Evolutionary conservation across 495 filamentous ascomycete species (phyloP).

Genomic region (Penicillium bovifimosum): DNA sequence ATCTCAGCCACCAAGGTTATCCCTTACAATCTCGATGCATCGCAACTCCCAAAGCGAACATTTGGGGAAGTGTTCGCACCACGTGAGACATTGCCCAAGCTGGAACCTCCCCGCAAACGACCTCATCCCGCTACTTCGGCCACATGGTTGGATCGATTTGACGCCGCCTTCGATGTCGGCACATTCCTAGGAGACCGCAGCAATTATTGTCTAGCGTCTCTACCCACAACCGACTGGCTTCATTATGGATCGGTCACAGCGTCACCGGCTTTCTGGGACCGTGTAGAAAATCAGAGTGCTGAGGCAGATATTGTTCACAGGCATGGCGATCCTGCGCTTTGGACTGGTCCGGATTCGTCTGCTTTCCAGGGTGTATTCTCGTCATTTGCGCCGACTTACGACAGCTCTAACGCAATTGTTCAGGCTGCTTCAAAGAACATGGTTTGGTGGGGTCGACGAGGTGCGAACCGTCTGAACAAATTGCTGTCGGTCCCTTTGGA

Average conservation of each 20-base stretch:
- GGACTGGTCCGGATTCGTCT: constrained; percentile 40
- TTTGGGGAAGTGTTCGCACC: constrained; percentile 78
- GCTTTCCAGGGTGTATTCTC: constrained; percentile 80
- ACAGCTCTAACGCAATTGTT: constrained; percentile 70
- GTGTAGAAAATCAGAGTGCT: constrained; percentile 32
- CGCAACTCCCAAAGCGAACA: constrained; percentile 49
- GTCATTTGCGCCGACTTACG: constrained; percentile 77
- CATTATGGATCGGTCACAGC: constrained; percentile 42
- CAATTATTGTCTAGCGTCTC: constrained; percentile 36
- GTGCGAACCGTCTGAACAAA: constrained; percentile 53
- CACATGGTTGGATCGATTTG: constrained; percentile 41
- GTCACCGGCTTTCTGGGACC: constrained; percentile 39
- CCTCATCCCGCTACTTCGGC: constrained; percentile 21
- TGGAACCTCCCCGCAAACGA: constrained; percentile 58
- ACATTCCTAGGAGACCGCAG: constrained; percentile 35
- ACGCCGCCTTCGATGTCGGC: constrained; percentile 33
- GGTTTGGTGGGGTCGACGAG: constrained; percentile 84
- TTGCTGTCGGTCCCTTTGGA: constrained; percentile 41
- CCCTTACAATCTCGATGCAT: constrained; percentile 45
- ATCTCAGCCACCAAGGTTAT: constrained; percentile 65
- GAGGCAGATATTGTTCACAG: constrained; percentile 7
- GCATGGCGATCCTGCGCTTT: constrained; percentile 31
- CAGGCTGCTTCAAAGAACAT: constrained; percentile 63
- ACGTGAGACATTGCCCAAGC: constrained; percentile 55
- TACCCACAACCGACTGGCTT: constrained; percentile 40